A percentile compares a stretch with the other conserved stretches of the same genome.
Conservation (phyloP, 306 rosid species). For the Prunus mongolica region DNA sequence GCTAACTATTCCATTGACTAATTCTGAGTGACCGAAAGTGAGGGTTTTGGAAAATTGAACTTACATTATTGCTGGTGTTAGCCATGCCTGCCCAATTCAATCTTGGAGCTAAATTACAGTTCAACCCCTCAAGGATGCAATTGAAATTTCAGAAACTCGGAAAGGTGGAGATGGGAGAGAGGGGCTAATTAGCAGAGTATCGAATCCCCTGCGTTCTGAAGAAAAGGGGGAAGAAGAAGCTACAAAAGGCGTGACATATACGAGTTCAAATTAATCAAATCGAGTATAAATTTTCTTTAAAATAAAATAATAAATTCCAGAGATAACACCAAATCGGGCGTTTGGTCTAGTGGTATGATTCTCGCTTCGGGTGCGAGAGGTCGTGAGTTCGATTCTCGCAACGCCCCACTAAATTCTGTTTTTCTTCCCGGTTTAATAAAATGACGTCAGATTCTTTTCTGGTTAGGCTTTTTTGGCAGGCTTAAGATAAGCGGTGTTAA, state of each 20-base stretch:
- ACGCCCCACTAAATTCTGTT: constrained; percentile 24
- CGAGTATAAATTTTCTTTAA: not conserved
- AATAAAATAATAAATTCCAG: not conserved
- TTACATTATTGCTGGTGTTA: constrained; percentile 50
- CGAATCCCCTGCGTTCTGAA: not conserved
- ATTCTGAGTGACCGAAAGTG: not conserved
- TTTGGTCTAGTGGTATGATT: constrained; percentile 84
- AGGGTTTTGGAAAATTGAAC: constrained; percentile 13
- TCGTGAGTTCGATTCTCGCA: constrained; percentile 70
- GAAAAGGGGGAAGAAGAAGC: not conserved
- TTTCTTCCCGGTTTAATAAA: too few species aligned
- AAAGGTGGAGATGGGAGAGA: not conserved
- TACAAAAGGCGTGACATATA: not conserved
- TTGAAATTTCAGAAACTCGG: not conserved
- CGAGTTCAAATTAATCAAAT: not conserved
- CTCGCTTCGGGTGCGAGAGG: constrained; percentile 72
- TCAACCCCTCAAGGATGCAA: not conserved
- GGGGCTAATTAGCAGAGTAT: not conserved
- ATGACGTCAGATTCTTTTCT: too few species aligned
- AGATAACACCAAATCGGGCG: constrained; percentile 6
- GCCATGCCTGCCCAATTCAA: constrained; percentile 40
- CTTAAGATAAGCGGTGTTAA: too few species aligned
- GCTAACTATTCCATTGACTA: not conserved
- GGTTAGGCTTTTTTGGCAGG: too few species aligned
- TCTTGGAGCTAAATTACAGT: not conserved